These are phyloP conservation scores for Ruellia speciosa DNA, from an alignment of 305 asterid genomes.

Conservation along the genomic window DNA sequence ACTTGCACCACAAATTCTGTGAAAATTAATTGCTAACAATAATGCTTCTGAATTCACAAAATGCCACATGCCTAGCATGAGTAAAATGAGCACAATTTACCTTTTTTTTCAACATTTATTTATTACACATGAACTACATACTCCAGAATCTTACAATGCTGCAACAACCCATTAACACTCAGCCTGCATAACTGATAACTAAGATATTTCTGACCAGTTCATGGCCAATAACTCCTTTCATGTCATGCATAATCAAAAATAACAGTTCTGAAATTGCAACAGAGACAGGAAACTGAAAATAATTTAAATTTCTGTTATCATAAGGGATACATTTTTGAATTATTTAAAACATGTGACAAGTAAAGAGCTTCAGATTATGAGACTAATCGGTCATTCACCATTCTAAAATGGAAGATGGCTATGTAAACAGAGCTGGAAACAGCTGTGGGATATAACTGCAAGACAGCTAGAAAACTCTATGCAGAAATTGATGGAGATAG, in stretches of 20 bases:
- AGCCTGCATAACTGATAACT: not conserved
- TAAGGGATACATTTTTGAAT: no score
- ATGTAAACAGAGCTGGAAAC: not conserved
- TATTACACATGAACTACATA: not conserved
- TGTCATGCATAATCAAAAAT: no score
- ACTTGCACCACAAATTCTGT: no score
- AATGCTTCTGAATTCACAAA: not conserved
- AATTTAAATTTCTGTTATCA: no score
- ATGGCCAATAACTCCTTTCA: no score
- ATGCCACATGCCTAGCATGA: not conserved
- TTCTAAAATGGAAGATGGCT: not conserved
- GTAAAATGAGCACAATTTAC: not conserved
- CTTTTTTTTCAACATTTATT: no score
- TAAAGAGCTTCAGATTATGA: conserved; percentile 8
- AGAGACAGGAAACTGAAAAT: no score
- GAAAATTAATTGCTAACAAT: no score
- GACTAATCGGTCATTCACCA: not conserved
- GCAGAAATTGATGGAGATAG: conserved; percentile 6
- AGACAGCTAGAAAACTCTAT: conserved; percentile 8
- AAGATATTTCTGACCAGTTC: no score
- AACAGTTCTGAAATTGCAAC: no score
- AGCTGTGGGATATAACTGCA: conserved; percentile 9
- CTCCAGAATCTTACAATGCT: not conserved
- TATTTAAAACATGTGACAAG: conserved; percentile 9
- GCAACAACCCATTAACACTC: not conserved